phyloP scores from a whole-genome alignment of 2,329 filamentous ascomycete genomes.

The Curvularia hawaiiensis region DNA sequence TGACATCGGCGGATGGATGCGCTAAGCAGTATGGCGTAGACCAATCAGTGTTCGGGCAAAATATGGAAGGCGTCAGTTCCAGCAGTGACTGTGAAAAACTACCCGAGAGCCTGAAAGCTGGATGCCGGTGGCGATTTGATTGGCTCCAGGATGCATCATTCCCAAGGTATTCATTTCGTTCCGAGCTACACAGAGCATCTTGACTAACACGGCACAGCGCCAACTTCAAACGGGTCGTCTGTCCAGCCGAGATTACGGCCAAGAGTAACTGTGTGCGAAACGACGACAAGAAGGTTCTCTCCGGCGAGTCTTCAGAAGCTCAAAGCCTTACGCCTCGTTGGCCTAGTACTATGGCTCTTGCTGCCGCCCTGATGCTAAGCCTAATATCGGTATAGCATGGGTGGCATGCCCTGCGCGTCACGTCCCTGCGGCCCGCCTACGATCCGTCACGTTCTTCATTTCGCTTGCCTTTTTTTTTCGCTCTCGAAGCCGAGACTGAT shows the following conservation, averaged over 20 bases:
- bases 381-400: slow-evolving; percentile 35
- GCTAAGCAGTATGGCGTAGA: slow-evolving; percentile 40
- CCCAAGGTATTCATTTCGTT: slow-evolving; percentile 34
- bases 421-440: slow-evolving; percentile 21
- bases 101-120: slow-evolving; percentile 33
- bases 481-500: slow-evolving; percentile 4
- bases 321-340: slow-evolving; percentile 19
- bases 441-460: slow-evolving; percentile 29
- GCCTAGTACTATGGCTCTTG: slow-evolving; percentile 16
- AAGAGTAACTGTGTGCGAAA: slow-evolving; percentile 42
- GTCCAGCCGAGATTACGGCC: slow-evolving; percentile 41
- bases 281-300: slow-evolving; percentile 35
- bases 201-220: slow-evolving; percentile 39
- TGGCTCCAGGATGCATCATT: slow-evolving; percentile 43
- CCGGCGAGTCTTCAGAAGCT: slow-evolving; percentile 20
- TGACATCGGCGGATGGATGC: slow-evolving; percentile 41
- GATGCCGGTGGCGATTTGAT: slow-evolving; percentile 44
- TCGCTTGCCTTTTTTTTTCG: slow-evolving; percentile 20
- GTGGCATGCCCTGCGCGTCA: slow-evolving; percentile 28
- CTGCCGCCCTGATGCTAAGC: slow-evolving; percentile 28
- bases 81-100: slow-evolving; percentile 42
- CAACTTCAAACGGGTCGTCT: slow-evolving; percentile 45
- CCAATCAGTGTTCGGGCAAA: slow-evolving; percentile 42
- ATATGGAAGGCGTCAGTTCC: slow-evolving; percentile 33
- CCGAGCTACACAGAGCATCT: slow-evolving; percentile 6